phyloP scores from a whole-genome alignment of 345 rosid species.

The Aurinia saxatilis region DNA sequence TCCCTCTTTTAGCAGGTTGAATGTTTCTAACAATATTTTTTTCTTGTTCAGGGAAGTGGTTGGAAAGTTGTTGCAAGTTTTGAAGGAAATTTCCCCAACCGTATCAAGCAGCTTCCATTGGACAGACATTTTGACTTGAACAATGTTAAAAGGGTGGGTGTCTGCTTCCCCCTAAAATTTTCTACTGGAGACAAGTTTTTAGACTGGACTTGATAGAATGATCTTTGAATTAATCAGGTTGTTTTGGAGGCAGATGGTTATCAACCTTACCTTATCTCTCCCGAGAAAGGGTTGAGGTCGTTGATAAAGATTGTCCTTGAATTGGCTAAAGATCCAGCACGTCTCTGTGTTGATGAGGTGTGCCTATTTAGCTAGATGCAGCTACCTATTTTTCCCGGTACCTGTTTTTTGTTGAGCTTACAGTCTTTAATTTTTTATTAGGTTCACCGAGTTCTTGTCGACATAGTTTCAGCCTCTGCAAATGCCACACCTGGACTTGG shows the following conservation, averaged over 20 bases:
- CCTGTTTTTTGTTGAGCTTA: background rate
- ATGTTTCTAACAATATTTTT: background rate
- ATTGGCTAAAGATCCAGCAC: slow-evolving; percentile 96
- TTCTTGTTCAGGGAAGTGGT: slow-evolving; percentile 76
- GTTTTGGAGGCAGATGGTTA: slow-evolving; percentile 99
- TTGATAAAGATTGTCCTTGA: slow-evolving; percentile 93
- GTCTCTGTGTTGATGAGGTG: slow-evolving; percentile 97
- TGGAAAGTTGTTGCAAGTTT: slow-evolving; percentile 98
- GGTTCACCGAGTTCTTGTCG: slow-evolving; percentile 94
- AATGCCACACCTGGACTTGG: slow-evolving; percentile 98
- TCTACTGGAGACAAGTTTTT: slow-evolving; percentile 2
- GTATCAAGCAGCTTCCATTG: slow-evolving; percentile 94
- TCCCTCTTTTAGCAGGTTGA: background rate
- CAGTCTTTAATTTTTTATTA: slow-evolving; percentile 24
- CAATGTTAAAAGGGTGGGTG: slow-evolving; percentile 85
- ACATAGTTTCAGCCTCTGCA: slow-evolving; percentile 82
- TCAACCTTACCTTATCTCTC: slow-evolving; percentile 98
- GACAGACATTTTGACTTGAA: slow-evolving; percentile 92
- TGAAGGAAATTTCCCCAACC: slow-evolving; percentile 91
- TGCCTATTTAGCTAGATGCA: background rate
- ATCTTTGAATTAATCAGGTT: slow-evolving; percentile 42
- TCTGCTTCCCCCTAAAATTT: slow-evolving; percentile 3
- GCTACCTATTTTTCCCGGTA: background rate
- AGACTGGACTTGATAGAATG: slow-evolving; percentile 1
- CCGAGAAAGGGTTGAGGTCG: slow-evolving; percentile 97